Evolutionary conservation across 208 protist species (phyloP), one percentile per base, ranked within the genome.

Genomic region (Naegleria gruberi): DNA sequence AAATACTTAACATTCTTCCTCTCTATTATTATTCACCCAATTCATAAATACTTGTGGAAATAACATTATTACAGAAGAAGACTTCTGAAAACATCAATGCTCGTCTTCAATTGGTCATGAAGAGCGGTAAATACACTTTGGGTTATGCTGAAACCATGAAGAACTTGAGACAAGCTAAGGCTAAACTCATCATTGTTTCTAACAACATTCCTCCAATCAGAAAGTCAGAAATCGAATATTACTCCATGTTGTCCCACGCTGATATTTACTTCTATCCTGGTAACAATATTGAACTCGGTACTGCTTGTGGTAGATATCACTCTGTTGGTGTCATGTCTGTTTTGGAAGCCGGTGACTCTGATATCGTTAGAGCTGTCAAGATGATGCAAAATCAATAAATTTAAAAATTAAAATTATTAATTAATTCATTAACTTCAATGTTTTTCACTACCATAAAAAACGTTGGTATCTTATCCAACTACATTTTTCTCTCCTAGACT

Each of bases 161-260:
- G 93, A 98, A 97, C 81, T 95, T 99, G 30, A 97, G 98, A 92
- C 91, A 96, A 93, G 95, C 95, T 91, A 95, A 96, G 96, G 97
- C 98, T 92, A 99, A 99, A 96, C 95, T 99, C 85, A 93, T 99
- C 82, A 95, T 99, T 90, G 98, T 99, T 91, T 91, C 98, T 44
- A 98, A 93, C 95, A 99, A 99, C 96, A 98, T 97, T 96, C 98
- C 98, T 84, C 95, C 98, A 46, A 95, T 99, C 65, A 96, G 98
- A 92, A 98, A 98, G 93, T 98, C 98, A 15, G 98, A 99, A 95
- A 96, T 99, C 89, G 99, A 99, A 96, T 99, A 99, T 96, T 99
- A 99, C 95, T 98, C 98, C 93, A 99, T 99, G 94, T 97, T 99
- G 90, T 96, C 96, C 94, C 99, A 99, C 95, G 99, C 98, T 84